phyloP scores from a whole-genome alignment of 2,329 filamentous ascomycete species.

The Calonectria henricotiae region DNA sequence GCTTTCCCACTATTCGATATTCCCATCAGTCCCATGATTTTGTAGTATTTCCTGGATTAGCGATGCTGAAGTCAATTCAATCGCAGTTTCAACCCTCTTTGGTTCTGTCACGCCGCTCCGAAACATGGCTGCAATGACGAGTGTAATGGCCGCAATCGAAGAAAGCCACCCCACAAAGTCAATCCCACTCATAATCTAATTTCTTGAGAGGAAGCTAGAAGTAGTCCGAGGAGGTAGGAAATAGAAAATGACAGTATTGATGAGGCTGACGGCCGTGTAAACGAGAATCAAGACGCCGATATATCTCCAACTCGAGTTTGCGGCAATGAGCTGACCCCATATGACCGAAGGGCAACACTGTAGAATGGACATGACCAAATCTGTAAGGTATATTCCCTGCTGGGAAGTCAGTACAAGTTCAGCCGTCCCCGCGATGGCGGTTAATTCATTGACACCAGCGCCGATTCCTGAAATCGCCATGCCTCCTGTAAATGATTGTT shows the following conservation, averaged over 20 bases:
- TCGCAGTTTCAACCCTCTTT: neutral
- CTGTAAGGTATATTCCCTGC: conserved; percentile 12
- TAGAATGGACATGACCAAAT: neutral
- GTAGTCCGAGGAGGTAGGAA: neutral
- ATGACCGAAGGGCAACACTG: conserved; percentile 11
- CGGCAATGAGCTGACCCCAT: conserved; percentile 16
- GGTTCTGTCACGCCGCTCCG: neutral
- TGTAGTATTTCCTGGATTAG: neutral
- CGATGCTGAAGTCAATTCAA: conserved; percentile 2
- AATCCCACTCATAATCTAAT: neutral
- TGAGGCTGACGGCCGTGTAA: neutral
- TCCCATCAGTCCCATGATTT: neutral
- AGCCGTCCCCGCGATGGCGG: conserved; percentile 3
- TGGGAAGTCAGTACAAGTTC: neutral
- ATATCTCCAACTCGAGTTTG: conserved; percentile 2
- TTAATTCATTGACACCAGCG: conserved; percentile 7
- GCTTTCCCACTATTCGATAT: neutral
- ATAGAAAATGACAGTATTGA: conserved; percentile 1
- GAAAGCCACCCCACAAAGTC: conserved; percentile 9
- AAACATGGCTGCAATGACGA: conserved; percentile 8
- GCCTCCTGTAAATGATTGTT: neutral
- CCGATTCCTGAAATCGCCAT: conserved; percentile 13
- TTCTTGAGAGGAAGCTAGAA: neutral
- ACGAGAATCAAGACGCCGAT: neutral
- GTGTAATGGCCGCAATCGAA: conserved; percentile 14